Evolutionary conservation across 2,329 filamentous ascomycete species (phyloP).

Genomic region (Penicillium sp.): DNA sequence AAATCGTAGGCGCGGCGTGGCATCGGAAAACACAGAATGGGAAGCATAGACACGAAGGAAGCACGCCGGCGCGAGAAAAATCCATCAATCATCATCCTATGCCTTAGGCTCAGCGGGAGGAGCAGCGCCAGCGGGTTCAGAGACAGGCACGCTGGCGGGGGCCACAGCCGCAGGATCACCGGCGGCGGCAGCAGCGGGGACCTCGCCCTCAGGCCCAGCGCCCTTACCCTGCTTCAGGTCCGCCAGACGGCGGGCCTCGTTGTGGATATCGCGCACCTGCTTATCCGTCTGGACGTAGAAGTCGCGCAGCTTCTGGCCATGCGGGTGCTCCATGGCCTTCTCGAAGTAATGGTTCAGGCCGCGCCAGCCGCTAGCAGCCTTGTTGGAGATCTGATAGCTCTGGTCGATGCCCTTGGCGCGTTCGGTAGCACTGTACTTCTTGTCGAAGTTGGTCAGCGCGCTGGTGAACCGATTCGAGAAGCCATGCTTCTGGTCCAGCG

Average conservation of each 20-base stretch:
- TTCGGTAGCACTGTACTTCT: constrained; percentile 82
- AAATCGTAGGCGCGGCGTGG: background rate
- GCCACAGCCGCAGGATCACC: constrained; percentile 18
- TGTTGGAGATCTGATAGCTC: constrained; percentile 75
- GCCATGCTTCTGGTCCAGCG: constrained; percentile 85
- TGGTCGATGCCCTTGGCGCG: constrained; percentile 79
- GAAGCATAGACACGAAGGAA: constrained; percentile 4
- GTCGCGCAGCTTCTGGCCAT: constrained; percentile 78
- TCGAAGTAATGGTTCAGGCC: constrained; percentile 88
- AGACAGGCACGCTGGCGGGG: constrained; percentile 21
- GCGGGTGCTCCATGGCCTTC: constrained; percentile 82
- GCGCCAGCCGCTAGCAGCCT: constrained; percentile 64
- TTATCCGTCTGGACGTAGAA: constrained; percentile 85
- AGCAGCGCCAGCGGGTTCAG: constrained; percentile 25
- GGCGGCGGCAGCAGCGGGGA: constrained; percentile 10
- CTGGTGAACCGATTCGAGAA: constrained; percentile 75
- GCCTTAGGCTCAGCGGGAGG: constrained; percentile 31
- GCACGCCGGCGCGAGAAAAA: constrained; percentile 12
- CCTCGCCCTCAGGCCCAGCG: constrained; percentile 21
- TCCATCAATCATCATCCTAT: constrained; percentile 13
- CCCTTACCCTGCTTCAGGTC: constrained; percentile 69
- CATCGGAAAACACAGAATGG: background rate
- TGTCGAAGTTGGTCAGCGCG: constrained; percentile 73
- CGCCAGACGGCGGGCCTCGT: constrained; percentile 82
- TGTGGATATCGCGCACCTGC: constrained; percentile 91